Percentiles rank a stretch among this genome's conserved stretches.
These are phyloP conservation scores for Neofusicoccum cordaticola DNA, from an alignment of 2,329 filamentous ascomycete genomes.

Conservation along the genomic window DNA sequence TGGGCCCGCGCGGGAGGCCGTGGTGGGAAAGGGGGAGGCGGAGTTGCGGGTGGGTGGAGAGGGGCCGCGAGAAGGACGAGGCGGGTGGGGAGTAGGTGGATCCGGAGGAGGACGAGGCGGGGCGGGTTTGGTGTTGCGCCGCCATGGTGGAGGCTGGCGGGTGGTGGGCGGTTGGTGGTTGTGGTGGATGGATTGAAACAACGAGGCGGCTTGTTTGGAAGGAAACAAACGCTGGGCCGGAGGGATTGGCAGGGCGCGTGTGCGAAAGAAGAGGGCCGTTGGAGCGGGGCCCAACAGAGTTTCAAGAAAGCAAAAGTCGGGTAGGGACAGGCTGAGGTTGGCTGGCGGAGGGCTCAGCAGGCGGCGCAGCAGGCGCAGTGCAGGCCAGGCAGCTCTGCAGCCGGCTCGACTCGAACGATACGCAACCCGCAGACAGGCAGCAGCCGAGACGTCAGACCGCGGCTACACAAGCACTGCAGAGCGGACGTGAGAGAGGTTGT, in stretches of 20 bases:
- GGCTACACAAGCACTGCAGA: slow-evolving; percentile 10
- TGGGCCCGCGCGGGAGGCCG: slow-evolving; percentile 13
- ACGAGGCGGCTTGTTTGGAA: neutral
- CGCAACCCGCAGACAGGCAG: neutral
- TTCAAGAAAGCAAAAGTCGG: slow-evolving; percentile 10
- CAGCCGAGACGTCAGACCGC: neutral
- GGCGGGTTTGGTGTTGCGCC: neutral
- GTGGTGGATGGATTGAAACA: neutral
- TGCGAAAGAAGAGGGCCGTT: neutral
- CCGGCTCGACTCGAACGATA: neutral
- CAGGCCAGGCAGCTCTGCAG: neutral
- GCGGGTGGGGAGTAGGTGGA: neutral
- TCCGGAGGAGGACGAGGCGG: neutral
- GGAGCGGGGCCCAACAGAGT: neutral
- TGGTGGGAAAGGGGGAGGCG: slow-evolving; percentile 15
- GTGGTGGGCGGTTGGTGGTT: neutral
- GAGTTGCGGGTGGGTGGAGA: slow-evolving; percentile 10
- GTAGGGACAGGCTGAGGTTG: slow-evolving; percentile 2
- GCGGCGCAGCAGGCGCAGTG: neutral
- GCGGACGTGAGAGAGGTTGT: neutral
- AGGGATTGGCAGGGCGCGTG: neutral
- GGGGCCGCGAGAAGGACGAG: neutral
- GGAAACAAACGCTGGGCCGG: neutral
- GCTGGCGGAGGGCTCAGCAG: neutral
- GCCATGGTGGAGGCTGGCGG: neutral